These are phyloP conservation scores for Takashimella tepidaria DNA, from an alignment of 1,284 basidiomycete species.

Conservation along the genomic window DNA sequence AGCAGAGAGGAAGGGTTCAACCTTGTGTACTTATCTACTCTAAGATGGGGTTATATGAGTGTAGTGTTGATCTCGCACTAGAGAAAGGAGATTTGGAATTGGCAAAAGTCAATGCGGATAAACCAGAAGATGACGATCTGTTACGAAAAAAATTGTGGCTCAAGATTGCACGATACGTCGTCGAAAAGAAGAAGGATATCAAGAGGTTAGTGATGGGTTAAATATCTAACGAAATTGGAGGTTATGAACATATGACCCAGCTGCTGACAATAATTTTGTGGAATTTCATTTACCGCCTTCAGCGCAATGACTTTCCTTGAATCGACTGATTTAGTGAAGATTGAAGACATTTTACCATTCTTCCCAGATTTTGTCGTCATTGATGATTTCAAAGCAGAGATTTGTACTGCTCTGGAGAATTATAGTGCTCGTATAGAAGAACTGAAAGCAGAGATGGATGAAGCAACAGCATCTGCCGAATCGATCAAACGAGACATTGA, in stretches of 20 bases:
- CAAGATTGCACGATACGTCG: conserved; percentile 94
- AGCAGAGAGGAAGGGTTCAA: conserved; percentile 71
- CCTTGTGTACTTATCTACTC: conserved; percentile 96
- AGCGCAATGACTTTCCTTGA: conserved; percentile 96
- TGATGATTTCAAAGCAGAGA: conserved; percentile 99
- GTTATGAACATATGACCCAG: too few species aligned
- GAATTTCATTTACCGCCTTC: too few species aligned
- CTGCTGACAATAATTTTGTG: neutral
- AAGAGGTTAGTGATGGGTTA: conserved; percentile 65
- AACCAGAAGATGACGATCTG: conserved; percentile 80
- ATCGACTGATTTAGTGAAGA: conserved; percentile 88
- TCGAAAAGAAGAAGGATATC: conserved; percentile 95
- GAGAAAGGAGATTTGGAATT: conserved; percentile 88
- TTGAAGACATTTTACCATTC: conserved; percentile 98
- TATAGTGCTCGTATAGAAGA: conserved; percentile 88
- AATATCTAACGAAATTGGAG: neutral
- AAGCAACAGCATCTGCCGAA: conserved; percentile 85
- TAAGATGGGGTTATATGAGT: conserved; percentile 95
- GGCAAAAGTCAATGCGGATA: conserved; percentile 88
- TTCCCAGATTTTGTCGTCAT: conserved; percentile 99
- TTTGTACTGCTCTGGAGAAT: conserved; percentile 88
- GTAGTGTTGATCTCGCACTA: conserved; percentile 90
- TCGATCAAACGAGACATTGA: conserved; percentile 89
- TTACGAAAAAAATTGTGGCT: conserved; percentile 94
- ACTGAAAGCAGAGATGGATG: conserved; percentile 93